Percentiles rank a stretch among this genome's conserved stretches.
Conservation (phyloP, 805 yeast genomes). For the Ogataea populi-albae region DNA sequence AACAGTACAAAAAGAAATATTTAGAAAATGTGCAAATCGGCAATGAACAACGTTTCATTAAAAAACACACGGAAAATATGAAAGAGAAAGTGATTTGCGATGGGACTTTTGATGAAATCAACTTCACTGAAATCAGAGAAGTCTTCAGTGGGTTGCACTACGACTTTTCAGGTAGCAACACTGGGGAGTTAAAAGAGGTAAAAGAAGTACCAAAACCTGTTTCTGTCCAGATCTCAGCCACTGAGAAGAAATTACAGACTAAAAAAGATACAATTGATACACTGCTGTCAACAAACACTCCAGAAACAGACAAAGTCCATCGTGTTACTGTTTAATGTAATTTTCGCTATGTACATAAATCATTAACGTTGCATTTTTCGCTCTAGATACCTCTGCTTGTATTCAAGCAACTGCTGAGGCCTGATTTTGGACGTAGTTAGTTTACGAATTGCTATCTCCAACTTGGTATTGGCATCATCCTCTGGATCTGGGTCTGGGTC, state of each 20-base stretch:
- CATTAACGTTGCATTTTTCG: slow-evolving; percentile 6
- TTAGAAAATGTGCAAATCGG: slow-evolving; percentile 15
- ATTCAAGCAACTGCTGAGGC: slow-evolving; percentile 15
- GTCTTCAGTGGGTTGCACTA: slow-evolving; percentile 10
- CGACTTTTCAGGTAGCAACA: too few species aligned
- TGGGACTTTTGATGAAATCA: slow-evolving; percentile 19
- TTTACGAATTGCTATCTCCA: slow-evolving; percentile 8
- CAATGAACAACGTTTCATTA: slow-evolving; percentile 17
- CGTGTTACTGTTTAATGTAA: too few species aligned
- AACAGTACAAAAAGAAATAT: slow-evolving; percentile 20
- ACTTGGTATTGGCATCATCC: background rate
- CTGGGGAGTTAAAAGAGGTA: too few species aligned
- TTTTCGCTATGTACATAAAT: slow-evolving; percentile 2
- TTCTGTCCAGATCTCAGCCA: too few species aligned
- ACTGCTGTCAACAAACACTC: too few species aligned
- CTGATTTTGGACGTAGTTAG: slow-evolving; percentile 17
- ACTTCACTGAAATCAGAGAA: slow-evolving; percentile 22
- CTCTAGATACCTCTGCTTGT: slow-evolving; percentile 21
- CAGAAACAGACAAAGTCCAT: too few species aligned
- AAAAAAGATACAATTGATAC: too few species aligned
- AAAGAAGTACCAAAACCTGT: too few species aligned
- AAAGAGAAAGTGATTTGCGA: slow-evolving; percentile 20
- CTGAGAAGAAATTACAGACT: too few species aligned
- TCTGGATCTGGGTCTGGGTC: background rate
- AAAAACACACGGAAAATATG: slow-evolving; percentile 11